Percentiles rank a stretch among this genome's conserved stretches.
Conservation (phyloP, 768 basidiomycete genomes). For the Kwoniella bestiolae region DNA sequence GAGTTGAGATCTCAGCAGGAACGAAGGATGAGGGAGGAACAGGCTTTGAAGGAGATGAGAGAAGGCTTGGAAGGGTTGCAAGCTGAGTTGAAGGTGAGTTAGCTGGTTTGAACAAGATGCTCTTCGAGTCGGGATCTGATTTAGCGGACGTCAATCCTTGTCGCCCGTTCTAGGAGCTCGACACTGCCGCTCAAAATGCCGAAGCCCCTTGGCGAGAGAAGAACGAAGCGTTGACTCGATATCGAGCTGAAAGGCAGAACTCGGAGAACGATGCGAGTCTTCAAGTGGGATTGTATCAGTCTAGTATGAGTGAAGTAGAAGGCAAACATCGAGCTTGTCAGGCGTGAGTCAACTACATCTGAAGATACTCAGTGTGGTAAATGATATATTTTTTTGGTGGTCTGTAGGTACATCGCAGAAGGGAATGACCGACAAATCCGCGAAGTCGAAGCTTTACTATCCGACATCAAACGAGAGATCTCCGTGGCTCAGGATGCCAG, state of each 20-base stretch:
- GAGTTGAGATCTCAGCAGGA: constrained; percentile 41
- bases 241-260: constrained; percentile 41
- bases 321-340: constrained; percentile 48
- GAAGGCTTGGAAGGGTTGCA: constrained; percentile 35
- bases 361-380: neutral
- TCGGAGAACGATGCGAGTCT: constrained; percentile 46
- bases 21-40: constrained; percentile 40
- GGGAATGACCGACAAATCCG: constrained; percentile 67
- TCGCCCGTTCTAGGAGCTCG: constrained; percentile 35
- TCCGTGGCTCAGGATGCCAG: constrained; percentile 59
- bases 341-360: constrained; percentile 32
- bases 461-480: constrained; percentile 62
- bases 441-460: constrained; percentile 66
- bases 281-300: constrained; percentile 49
- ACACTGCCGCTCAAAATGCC: constrained; percentile 42
- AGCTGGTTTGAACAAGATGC: too few relatives aligned
- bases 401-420: constrained; percentile 71
- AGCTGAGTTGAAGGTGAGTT: constrained; percentile 42
- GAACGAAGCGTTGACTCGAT: constrained; percentile 42
- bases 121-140: neutral
- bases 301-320: constrained; percentile 45
- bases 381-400: neutral
- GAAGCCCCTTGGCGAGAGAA: constrained; percentile 51
- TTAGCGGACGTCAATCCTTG: neutral
- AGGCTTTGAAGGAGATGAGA: constrained; percentile 42